Percentiles rank a stretch among this genome's conserved stretches.
Conservation (phyloP, 2,329 filamentous ascomycete genomes). For the Lomentospora prolificans region DNA sequence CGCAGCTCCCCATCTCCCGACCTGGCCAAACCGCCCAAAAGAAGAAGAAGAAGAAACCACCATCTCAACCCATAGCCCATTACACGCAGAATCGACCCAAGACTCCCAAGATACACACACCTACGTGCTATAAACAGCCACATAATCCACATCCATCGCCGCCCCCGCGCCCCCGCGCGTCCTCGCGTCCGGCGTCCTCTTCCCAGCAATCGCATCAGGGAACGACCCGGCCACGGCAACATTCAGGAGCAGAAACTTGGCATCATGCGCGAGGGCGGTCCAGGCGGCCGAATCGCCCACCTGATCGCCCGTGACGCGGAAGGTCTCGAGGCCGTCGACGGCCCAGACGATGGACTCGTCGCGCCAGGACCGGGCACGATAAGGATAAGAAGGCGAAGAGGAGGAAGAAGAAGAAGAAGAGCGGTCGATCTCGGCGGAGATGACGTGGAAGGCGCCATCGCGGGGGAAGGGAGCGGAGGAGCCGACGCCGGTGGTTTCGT, state of each 20-base stretch:
- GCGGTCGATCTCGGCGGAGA: slow-evolving; percentile 24
- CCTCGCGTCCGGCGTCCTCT: slow-evolving; percentile 21
- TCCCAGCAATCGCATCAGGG: slow-evolving; percentile 22
- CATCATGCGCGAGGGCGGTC: slow-evolving; percentile 19
- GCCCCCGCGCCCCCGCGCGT: slow-evolving; percentile 23
- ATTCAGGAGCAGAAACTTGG: slow-evolving; percentile 27
- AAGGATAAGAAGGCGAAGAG: slow-evolving; percentile 8
- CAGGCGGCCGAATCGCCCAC: slow-evolving; percentile 20
- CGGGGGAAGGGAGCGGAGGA: slow-evolving; percentile 14
- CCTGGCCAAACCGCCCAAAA: too few relatives aligned
- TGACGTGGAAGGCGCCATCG: slow-evolving; percentile 22
- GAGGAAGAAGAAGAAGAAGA: slow-evolving; percentile 6
- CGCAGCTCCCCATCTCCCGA: too few relatives aligned
- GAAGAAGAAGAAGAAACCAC: too few relatives aligned
- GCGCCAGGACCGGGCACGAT: slow-evolving; percentile 18
- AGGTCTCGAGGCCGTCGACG: slow-evolving; percentile 20
- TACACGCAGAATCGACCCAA: too few relatives aligned
- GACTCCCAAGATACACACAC: background rate
- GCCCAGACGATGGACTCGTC: slow-evolving; percentile 25
- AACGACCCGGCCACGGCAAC: slow-evolving; percentile 30
- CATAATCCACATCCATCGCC: slow-evolving; percentile 29
- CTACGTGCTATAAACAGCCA: slow-evolving; percentile 22
- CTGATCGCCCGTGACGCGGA: slow-evolving; percentile 18
- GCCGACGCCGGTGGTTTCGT: slow-evolving; percentile 27
- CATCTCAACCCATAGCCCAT: too few relatives aligned